Conservation (phyloP, 163 green algal genomes). For the Chloromonas sp. region DNA sequence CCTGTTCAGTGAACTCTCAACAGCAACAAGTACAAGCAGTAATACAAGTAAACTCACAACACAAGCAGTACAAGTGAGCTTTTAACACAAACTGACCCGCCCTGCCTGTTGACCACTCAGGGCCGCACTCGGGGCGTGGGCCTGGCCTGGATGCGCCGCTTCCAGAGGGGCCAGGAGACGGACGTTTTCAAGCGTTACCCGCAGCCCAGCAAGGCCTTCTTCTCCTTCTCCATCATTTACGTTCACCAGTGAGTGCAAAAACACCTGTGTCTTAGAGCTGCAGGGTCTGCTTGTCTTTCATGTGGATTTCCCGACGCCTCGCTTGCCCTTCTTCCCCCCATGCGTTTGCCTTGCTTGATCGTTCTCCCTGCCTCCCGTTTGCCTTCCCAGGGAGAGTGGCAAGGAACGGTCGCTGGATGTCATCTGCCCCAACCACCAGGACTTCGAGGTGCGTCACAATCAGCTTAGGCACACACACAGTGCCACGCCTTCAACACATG, state of each 20-base stretch:
- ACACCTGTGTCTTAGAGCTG: too few species aligned
- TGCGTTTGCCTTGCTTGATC: not conserved
- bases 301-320: too few species aligned
- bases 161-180: conserved; percentile 68
- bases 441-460: conserved; percentile 75
- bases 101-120: conserved; percentile 2
- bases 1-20: not conserved
- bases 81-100: too few species aligned
- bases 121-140: conserved; percentile 34
- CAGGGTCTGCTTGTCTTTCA: too few species aligned
- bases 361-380: too few species aligned
- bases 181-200: conserved; percentile 66
- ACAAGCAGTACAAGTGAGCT: not conserved
- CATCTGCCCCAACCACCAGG: conserved; percentile 43
- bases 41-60: not conserved
- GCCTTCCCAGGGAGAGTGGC: not conserved
- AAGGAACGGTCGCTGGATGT: conserved; percentile 59
- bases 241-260: conserved; percentile 27
- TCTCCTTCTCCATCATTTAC: conserved; percentile 81
- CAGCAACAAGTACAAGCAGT: not conserved
- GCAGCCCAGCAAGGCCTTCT: conserved; percentile 37
- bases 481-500: too few species aligned
- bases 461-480: too few species aligned
- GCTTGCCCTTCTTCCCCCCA: not conserved
- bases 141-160: conserved; percentile 30